A percentile compares a stretch with the other conserved stretches of the same genome.
Evolutionary conservation across 2,329 filamentous ascomycete genomes (phyloP).

Genomic region (Geosmithia putterillii): DNA sequence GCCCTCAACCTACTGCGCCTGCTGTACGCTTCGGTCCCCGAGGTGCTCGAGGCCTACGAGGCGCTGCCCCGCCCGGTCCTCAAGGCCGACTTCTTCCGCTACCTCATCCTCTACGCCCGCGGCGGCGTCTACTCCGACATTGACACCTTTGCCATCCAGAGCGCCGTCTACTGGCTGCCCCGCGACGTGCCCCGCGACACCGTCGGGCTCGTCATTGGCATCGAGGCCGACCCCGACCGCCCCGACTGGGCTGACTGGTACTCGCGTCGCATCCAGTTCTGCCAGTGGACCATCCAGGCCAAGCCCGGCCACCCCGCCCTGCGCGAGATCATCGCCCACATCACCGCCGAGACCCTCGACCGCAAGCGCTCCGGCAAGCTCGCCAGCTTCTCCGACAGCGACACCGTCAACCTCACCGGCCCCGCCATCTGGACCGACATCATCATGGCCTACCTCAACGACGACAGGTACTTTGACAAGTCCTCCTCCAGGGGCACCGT

Average conservation of each 20-base stretch:
- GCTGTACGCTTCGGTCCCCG: conserved; percentile 72
- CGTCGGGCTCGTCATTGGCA: conserved; percentile 81
- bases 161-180: conserved; percentile 81
- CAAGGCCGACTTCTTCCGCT: conserved; percentile 71
- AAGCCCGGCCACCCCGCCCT: conserved; percentile 92
- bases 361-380: conserved; percentile 59
- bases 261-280: conserved; percentile 91
- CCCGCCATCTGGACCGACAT: conserved; percentile 90
- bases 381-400: conserved; percentile 47
- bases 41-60: conserved; percentile 66
- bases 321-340: conserved; percentile 72
- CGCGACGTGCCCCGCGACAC: conserved; percentile 60
- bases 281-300: conserved; percentile 96
- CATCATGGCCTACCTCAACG: conserved; percentile 89
- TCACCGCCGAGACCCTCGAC: conserved; percentile 70
- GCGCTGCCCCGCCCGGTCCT: conserved; percentile 62
- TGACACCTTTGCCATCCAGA: conserved; percentile 75
- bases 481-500: conserved; percentile 57
- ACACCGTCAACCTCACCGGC: conserved; percentile 86
- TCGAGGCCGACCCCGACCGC: conserved; percentile 91
- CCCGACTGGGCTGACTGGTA: conserved; percentile 94
- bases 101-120: conserved; percentile 51
- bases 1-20: conserved; percentile 72
- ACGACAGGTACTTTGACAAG: conserved; percentile 79
- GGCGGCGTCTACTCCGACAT: conserved; percentile 76